A percentile compares a stretch with the other conserved stretches of the same genome.
Conservation (phyloP, 2,329 filamentous ascomycete genomes). For the Colletotrichum higginsianum region DNA sequence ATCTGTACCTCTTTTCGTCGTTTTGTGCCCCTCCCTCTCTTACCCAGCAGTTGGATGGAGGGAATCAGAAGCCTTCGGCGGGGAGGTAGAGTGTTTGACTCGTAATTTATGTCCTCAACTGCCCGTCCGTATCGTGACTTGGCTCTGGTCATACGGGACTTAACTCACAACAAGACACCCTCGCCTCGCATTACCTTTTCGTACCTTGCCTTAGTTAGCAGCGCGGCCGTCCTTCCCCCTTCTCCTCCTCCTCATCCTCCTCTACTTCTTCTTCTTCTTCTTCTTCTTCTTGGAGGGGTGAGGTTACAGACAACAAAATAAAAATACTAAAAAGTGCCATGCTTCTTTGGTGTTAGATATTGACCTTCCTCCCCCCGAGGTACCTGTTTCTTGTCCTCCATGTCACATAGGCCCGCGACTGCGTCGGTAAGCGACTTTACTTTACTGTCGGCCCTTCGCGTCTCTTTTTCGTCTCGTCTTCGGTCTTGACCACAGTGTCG, state of each 20-base stretch:
- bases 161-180: background rate
- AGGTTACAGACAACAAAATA: too few species aligned
- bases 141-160: constrained; percentile 10
- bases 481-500: constrained; percentile 40
- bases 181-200: constrained; percentile 23
- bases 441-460: constrained; percentile 33
- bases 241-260: background rate
- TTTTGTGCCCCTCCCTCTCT: background rate
- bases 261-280: too few species aligned
- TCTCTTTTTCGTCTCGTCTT: constrained; percentile 40
- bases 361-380: constrained; percentile 7
- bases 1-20: constrained; percentile 5
- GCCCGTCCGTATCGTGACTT: constrained; percentile 13
- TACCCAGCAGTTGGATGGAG: constrained; percentile 21
- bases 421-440: constrained; percentile 34
- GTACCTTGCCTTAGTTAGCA: constrained; percentile 41
- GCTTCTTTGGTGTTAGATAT: constrained; percentile 16
- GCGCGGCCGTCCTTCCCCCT: background rate
- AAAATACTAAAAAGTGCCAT: too few species aligned
- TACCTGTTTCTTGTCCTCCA: background rate
- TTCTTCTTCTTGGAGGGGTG: background rate
- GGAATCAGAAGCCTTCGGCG: constrained; percentile 12
- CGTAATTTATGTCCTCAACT: constrained; percentile 22
- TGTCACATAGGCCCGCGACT: constrained; percentile 14
- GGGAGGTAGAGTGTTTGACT: constrained; percentile 38